Percentiles rank a stretch among this genome's conserved stretches.
Conservation (phyloP, 352 stramenopile genomes). For the Globisporangium cylindrosporum region DNA sequence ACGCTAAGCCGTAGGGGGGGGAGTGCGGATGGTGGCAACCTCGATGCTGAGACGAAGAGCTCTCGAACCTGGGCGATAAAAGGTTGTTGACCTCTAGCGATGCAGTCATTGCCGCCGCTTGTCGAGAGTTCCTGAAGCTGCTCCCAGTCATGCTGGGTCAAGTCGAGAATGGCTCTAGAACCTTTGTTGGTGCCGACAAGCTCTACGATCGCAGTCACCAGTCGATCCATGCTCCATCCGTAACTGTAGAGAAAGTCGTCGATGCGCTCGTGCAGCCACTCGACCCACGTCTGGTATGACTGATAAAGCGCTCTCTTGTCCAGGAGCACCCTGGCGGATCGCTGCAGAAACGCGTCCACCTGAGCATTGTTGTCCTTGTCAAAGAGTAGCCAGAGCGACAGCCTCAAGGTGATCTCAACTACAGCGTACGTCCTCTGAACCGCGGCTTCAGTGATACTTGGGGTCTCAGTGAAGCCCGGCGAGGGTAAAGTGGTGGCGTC, state of each 20-base stretch:
- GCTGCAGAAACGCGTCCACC: slow-evolving; percentile 6
- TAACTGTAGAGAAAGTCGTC: neutral
- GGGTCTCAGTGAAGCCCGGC: neutral
- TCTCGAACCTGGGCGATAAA: slow-evolving; percentile 10
- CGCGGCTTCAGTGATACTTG: too few species aligned
- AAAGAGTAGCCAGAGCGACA: too few species aligned
- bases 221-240: neutral
- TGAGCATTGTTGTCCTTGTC: too few species aligned
- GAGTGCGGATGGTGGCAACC: neutral
- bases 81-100: neutral
- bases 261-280: slow-evolving; percentile 4
- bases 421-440: neutral
- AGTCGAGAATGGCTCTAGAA: neutral
- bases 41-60: neutral
- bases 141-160: neutral
- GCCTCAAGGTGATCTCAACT: neutral
- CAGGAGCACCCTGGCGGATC: neutral
- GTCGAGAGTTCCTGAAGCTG: neutral
- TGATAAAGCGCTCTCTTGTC: neutral
- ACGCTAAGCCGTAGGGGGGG: too few species aligned
- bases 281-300: slow-evolving; percentile 1
- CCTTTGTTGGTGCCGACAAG: neutral
- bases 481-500: too few species aligned
- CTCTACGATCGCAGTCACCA: neutral
- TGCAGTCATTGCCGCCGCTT: neutral